Evolutionary conservation across 805 yeast species (phyloP).

Genomic region (Candida pseudofarinosa): DNA sequence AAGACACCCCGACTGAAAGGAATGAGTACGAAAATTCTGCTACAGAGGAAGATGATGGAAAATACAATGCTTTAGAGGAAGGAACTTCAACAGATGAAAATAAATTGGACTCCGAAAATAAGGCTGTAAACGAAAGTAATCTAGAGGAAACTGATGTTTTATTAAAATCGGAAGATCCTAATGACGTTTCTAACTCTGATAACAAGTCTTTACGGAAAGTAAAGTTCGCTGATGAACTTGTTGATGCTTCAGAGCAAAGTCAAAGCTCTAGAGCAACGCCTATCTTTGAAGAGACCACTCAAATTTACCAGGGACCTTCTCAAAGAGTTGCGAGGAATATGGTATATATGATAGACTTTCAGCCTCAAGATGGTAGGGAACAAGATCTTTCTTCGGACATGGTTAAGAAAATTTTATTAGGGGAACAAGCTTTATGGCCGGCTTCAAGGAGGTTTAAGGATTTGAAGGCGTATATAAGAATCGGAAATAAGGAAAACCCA

Average conservation of each 20-base stretch:
- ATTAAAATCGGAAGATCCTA: conserved; percentile 1
- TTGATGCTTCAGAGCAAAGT: conserved; percentile 5
- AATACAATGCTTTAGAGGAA: neutral
- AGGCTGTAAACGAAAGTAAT: conserved; percentile 1
- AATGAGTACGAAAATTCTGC: neutral
- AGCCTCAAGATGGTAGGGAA: conserved; percentile 15
- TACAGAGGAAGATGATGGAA: neutral
- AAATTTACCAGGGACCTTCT: conserved; percentile 61
- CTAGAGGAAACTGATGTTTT: conserved; percentile 3
- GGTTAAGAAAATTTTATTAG: conserved; percentile 48
- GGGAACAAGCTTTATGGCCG: conserved; percentile 51
- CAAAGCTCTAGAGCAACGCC: conserved; percentile 7
- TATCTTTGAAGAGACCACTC: conserved; percentile 7
- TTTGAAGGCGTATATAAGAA: conserved; percentile 47
- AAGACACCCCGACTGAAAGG: neutral
- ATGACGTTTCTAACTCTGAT: neutral
- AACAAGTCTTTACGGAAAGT: conserved; percentile 14
- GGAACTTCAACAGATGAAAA: neutral
- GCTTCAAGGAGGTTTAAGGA: conserved; percentile 52
- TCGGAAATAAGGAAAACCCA: conserved; percentile 36
- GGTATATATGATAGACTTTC: conserved; percentile 51
- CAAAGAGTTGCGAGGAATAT: conserved; percentile 56
- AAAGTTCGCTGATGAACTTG: conserved; percentile 19
- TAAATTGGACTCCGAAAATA: neutral
- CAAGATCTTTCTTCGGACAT: conserved; percentile 21